Percentiles rank a stretch among this genome's conserved stretches.
phyloP scores from a whole-genome alignment of 2,329 filamentous ascomycete genomes.

The Didymella exigua region DNA sequence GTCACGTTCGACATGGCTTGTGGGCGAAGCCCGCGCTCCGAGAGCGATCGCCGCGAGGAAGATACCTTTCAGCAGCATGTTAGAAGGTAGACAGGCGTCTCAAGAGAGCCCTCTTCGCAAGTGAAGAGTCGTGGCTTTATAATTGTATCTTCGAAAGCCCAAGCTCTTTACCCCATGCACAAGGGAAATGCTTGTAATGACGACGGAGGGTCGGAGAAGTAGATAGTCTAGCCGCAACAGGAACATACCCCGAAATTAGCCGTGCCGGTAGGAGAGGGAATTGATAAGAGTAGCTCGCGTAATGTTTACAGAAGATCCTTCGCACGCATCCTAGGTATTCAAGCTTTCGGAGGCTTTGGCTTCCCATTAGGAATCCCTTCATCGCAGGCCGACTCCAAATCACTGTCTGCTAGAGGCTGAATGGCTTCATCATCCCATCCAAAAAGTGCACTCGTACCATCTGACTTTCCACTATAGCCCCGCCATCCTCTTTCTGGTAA shows the following conservation, averaged over 20 bases:
- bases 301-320: no score
- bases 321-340: no score
- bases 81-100: background rate
- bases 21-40: background rate
- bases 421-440: constrained; percentile 20
- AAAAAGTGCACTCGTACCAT: constrained; percentile 28
- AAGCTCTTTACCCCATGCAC: background rate
- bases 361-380: constrained; percentile 9
- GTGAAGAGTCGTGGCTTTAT: background rate
- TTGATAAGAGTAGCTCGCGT: background rate
- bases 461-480: constrained; percentile 15
- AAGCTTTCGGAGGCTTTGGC: background rate
- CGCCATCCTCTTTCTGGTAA: background rate
- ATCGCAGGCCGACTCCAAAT: constrained; percentile 27
- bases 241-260: background rate
- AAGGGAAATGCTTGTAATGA: background rate
- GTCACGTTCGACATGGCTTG: background rate
- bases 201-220: background rate
- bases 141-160: background rate
- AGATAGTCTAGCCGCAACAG: background rate
- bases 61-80: background rate
- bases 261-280: background rate
- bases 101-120: no score
- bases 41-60: background rate
- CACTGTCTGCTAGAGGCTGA: constrained; percentile 21